phyloP scores from a whole-genome alignment of 495 filamentous ascomycete genomes.

The Daldinia concentrica region DNA sequence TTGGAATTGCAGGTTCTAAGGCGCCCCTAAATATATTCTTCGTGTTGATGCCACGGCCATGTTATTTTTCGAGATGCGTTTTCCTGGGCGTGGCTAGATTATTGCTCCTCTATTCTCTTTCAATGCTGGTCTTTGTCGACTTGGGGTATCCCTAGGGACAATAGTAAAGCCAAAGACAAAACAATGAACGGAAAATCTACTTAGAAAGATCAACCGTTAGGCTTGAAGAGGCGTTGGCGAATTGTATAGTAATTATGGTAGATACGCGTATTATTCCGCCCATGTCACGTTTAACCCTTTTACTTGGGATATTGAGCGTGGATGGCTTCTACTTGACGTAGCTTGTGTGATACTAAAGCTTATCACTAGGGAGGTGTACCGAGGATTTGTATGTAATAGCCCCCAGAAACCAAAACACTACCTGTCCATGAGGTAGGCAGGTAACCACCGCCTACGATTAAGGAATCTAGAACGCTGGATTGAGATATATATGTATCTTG shows the following conservation, averaged over 20 bases:
- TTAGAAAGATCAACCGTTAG: neutral
- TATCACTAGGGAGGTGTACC: too few relatives aligned
- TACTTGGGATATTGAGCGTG: neutral
- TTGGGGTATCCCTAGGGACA: too few relatives aligned
- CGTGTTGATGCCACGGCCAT: neutral
- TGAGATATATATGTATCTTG: neutral
- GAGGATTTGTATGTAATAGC: neutral
- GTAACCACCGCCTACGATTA: too few relatives aligned
- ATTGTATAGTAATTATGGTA: neutral
- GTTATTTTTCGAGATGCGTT: too few relatives aligned
- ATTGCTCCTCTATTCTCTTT: too few relatives aligned
- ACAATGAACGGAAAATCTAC: neutral
- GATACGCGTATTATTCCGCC: neutral
- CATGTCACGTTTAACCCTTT: too few relatives aligned
- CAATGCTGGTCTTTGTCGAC: too few relatives aligned
- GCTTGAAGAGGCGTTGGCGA: neutral
- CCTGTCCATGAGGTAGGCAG: neutral
- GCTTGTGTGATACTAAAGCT: too few relatives aligned
- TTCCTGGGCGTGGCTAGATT: neutral
- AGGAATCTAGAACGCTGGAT: neutral
- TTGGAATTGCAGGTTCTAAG: conserved; percentile 20
- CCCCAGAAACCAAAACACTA: neutral
- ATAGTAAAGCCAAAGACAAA: neutral
- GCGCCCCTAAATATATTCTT: neutral
- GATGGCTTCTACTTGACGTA: too few relatives aligned